Evolutionary conservation across 371 early-diverging fungal genomes (phyloP), one percentile per base, ranked within the genome.

Genomic region (Mortierella sp.): DNA sequence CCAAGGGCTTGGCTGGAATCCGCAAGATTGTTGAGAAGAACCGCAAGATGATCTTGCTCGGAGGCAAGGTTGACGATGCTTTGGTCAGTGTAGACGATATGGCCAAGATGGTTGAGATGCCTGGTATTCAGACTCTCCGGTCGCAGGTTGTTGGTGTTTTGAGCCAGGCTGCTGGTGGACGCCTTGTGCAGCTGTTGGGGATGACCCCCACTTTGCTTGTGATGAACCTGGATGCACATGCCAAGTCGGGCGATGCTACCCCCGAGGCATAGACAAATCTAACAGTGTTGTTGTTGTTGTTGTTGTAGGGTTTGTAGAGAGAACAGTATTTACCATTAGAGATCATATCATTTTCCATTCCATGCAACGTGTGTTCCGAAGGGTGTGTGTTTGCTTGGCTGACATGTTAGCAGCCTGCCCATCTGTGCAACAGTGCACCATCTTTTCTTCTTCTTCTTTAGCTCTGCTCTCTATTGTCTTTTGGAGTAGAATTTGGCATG

Each of bases 1-100:
- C 91, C 44, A 81, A 84, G 26, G 79, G 91, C 0, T 65, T 94
- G 70, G 89, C 89, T 70, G 89, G 89, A 19, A 88, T 91, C 58
- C 86, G 92, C 14, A 88, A 88, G 16, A 78, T 90, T 2, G 81
- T 93, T 34, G 83, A 88, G 79, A 93, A 93, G 87, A 89, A 94
- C 87, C 91, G 90, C 76, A 94, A 94, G 81, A 83, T 94, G 79
- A 77, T 92, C 42, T 75, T 94, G 47, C 88, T 94, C 58, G 94
- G 94, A 58, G 94, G 94, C 78, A 91, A 91, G 84, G 76, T 94
- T 21, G 94, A 94, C 60, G 82, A 90, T 60, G 77, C 89, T 3
- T 77, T 93, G 65, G 83, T 93, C 71, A 92, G 90, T 31, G 89
- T 91, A 45, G 88, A 87, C 16, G 93, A 91, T 80, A 90, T 92